Evolutionary conservation across 2,329 filamentous ascomycete species (phyloP), one percentile per base, ranked within the genome.

Genomic region (Fusarium acutatum): DNA sequence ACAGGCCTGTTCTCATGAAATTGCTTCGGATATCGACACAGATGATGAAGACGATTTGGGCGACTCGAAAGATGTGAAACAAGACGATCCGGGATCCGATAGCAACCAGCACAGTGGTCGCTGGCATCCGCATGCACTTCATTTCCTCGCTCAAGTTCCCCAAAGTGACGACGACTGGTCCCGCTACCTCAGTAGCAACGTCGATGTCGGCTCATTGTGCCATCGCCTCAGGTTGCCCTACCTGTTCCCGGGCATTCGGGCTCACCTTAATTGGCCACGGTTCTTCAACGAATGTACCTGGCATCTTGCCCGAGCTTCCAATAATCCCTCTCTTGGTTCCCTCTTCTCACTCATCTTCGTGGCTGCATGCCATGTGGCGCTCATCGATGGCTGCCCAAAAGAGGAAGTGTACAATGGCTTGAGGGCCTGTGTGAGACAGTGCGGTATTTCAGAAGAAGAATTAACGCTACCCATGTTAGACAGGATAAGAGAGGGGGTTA

Each of bases 301-400:
- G 57, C 60, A 58, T 38, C 61, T 75, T 22, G 41, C 30, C 9
- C 61, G 32, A 13, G 40, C 49, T 9, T 26, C 30, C 32, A n/a
- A 44, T 3, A 22, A 61, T 12, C 61, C 61, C 9, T 22, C 69
- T 30, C 38, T 73, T 22, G 61, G 58, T 8, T 71, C 69, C 11
- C 40, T 74, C 20, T 75, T 75, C 43, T 62, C 60, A 22, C 26
- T 67, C 41, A 35, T 64, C 34, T 74, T 73, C 40, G 52, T 71
- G 24, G 69, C 72, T 9, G 44, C 69, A 9, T 75, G 59, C 26
- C 69, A 73, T 22, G 47, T 75, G 30, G 65, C 65, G 15, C 24
- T 50, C 20, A 18, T 13, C 4, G 56, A 67, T 30, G 69, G 65
- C 15, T 74, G 59, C 20, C 54, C 65, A 18, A 30, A 20, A 13